Evolutionary conservation across 768 basidiomycete species (phyloP), one percentile per base, ranked within the genome.

Genomic region (Rhodosporidiobolus sp.): DNA sequence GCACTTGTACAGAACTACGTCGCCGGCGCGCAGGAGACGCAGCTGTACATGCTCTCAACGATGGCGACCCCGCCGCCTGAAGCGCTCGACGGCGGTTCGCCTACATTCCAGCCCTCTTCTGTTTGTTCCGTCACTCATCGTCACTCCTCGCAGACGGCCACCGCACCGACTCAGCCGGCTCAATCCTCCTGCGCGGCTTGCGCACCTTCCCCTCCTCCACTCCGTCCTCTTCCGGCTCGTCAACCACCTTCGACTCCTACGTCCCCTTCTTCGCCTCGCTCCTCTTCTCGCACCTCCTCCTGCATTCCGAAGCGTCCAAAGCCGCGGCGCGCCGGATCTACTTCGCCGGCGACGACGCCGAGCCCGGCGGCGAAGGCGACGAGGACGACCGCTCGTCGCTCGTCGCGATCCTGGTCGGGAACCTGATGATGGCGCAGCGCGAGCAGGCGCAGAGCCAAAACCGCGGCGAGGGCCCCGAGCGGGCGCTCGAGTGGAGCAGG

Each of bases 401-500:
- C 48, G 84, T 99, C 17, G 89, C 92, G 65, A 86, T 90, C n/a
- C 83, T 98, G 28, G 88, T 88, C 55, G 96, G 97, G 70, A 93
- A 96, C 79, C 83, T 98, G 32, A 92, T 94, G 52, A 84, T 98
- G 66, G 88, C 92, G 4, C 86, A 94, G 75, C 82, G 98, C 57
- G 90, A 84, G 77, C 82, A 83, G 67, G 79, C 80, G 22, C 82
- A 83, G 64, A 80, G 79, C 69, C 79, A 78, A 45, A 82, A 82
- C 54, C 66, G 67, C 7, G 91, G 46, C 83, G 87, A 19, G 84
- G 89, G 75, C 84, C 87, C 32, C 1, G 91, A 70, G 54, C 48
- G 94, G 77, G 85, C 87, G 22, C 84, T 89, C 60, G 94, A 96
- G 77, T 97, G 94, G 92, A 92, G 93, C 73, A 85, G 92, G 69